Evolutionary conservation across 1,284 basidiomycete species (phyloP), one percentile per base, ranked within the genome.

Genomic region (Cryptococcus maquisensis): DNA sequence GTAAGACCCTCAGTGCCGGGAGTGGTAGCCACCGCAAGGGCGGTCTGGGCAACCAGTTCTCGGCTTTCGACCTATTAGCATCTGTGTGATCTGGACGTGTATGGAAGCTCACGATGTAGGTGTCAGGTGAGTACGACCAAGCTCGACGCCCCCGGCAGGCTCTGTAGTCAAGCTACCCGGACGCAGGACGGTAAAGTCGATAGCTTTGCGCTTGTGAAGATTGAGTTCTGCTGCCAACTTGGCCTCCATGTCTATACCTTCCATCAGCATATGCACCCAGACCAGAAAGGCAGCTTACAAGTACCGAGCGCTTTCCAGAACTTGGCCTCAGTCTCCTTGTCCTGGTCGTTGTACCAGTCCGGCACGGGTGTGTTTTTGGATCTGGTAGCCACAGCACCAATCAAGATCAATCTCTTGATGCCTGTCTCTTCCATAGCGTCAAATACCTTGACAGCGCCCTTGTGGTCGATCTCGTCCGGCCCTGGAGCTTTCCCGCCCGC

Each of bases 141-240:
- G 75, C 24, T 75, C 66, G 0, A 80, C 82, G 1, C 83, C 83
- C 1, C 77, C 80, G 0, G 82, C 83, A 1, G 81, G 77, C 1
- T 80, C 78, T 54, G 86, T 79, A 0, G 74, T 79, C 15, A 89
- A 76, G 0, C 75, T 74, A 2, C 84, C 84, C 3, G 87, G 86
- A 3, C 87, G 82, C 15, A 90, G 73, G 39, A 88, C 85, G 7
- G 83, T 84, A 82, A 82, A 88, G 43, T 83, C 79, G 74, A 89
- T 86, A 0, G 79, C 67, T 18, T 79, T 80, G 26, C 85, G 80
- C 43, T 75, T 67, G 21, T 79, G 79, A 7, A 89, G 81, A 60
- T 85, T 81, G 66, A 83, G 81, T 72, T 89, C 86, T 4, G 86
- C 86, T 56, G 84, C 81, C 68, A 84, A 82, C 66, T 88, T 88